Conservation (phyloP, 2,329 filamentous ascomycete species). For the Mollisia scopiformis region DNA sequence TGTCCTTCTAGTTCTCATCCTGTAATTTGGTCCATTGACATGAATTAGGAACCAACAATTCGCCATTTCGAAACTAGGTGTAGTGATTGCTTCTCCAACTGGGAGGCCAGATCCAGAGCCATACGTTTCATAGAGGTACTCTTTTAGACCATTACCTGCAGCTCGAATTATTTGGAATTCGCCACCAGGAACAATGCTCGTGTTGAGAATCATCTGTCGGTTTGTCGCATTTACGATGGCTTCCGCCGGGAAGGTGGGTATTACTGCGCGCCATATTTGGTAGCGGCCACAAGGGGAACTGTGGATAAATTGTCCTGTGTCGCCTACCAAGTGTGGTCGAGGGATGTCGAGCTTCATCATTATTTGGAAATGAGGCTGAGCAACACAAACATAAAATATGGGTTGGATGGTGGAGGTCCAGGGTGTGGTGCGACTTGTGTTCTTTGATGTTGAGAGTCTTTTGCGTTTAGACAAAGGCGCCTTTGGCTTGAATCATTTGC, state of each 20-base stretch:
- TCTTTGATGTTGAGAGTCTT: slow-evolving; percentile 4
- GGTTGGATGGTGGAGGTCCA: not conserved
- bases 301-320: slow-evolving; percentile 5
- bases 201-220: not conserved
- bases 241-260: slow-evolving; percentile 10
- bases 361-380: too few relatives aligned
- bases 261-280: slow-evolving; percentile 6
- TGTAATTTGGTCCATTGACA: slow-evolving; percentile 12
- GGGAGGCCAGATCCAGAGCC: slow-evolving; percentile 1
- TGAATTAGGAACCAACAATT: slow-evolving; percentile 15
- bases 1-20: not conserved
- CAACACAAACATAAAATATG: not conserved
- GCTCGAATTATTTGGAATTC: slow-evolving; percentile 2
- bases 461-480: not conserved
- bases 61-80: slow-evolving; percentile 3
- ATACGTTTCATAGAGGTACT: not conserved
- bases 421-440: not conserved
- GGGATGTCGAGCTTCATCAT: not conserved
- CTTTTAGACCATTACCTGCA: not conserved
- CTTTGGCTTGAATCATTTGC: not conserved
- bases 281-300: slow-evolving; percentile 7
- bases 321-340: slow-evolving; percentile 1
- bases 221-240: slow-evolving; percentile 13
- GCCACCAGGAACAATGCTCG: not conserved
- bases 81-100: slow-evolving; percentile 10